Evolutionary conservation across 306 rosid species (phyloP).

Genomic region (Herpetospermum pedunculosum): DNA sequence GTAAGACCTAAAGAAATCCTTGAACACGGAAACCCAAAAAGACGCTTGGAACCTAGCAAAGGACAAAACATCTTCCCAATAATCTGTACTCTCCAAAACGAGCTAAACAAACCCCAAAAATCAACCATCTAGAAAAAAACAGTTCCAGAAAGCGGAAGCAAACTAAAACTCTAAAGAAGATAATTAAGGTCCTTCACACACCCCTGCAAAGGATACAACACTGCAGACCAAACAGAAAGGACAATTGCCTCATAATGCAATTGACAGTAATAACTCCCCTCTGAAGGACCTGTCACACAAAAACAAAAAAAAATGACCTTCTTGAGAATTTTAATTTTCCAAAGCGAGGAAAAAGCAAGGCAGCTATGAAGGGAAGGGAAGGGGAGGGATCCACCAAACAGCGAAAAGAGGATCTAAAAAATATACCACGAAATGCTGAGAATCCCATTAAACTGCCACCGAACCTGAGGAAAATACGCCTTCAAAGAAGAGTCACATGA

Average conservation of each 20-base stretch:
- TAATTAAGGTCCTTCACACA: neutral
- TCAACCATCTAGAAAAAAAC: too few species aligned
- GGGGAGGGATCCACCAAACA: neutral
- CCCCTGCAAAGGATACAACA: neutral
- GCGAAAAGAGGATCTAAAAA: neutral
- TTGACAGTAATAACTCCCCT: neutral
- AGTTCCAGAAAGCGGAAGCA: neutral
- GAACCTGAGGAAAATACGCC: too few species aligned
- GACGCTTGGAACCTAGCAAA: neutral
- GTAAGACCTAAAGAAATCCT: neutral
- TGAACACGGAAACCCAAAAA: neutral
- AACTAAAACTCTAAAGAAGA: too few species aligned
- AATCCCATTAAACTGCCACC: too few species aligned
- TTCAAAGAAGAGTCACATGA: too few species aligned
- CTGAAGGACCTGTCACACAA: neutral
- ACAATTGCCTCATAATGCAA: neutral
- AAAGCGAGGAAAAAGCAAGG: neutral
- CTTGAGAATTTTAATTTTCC: neutral
- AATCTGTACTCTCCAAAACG: neutral
- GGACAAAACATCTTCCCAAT: neutral
- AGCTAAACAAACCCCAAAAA: too few species aligned
- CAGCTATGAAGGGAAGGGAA: neutral
- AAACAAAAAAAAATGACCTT: too few species aligned
- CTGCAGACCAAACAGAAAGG: neutral
- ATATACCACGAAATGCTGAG: too few species aligned